Conservation (phyloP, 2,329 filamentous ascomycete species). For the Xylariomycetidae sp. region DNA sequence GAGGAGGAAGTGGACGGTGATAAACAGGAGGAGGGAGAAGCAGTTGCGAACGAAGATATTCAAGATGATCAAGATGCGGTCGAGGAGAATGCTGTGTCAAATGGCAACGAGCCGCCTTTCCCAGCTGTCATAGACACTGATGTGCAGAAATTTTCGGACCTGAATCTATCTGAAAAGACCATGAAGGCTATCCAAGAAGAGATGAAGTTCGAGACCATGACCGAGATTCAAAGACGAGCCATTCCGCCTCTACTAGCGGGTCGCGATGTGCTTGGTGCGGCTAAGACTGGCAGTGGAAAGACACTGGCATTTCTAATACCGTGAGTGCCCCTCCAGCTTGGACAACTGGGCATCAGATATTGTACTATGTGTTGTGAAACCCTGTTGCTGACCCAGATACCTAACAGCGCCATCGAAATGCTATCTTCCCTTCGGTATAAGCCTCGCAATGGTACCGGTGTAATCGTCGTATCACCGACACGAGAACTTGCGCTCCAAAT, state of each 20-base stretch:
- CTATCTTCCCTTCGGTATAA: constrained; percentile 87
- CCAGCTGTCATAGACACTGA: constrained; percentile 53
- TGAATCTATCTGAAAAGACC: constrained; percentile 83
- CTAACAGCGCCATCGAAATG: constrained; percentile 90
- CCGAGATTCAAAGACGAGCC: constrained; percentile 82
- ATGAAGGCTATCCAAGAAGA: constrained; percentile 74
- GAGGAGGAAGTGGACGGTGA: constrained; percentile 8
- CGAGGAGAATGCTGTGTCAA: constrained; percentile 24
- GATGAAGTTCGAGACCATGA: constrained; percentile 96
- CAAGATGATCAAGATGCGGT: constrained; percentile 21
- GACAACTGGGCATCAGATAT: too few species aligned
- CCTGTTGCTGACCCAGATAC: too few species aligned
- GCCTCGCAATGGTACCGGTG: constrained; percentile 82
- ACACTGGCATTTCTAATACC: constrained; percentile 93
- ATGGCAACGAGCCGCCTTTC: constrained; percentile 43
- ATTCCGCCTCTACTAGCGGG: constrained; percentile 88
- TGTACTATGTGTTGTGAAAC: too few species aligned
- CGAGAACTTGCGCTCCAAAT: constrained; percentile 93
- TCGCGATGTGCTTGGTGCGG: constrained; percentile 87
- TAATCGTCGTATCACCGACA: constrained; percentile 88
- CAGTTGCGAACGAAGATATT: constrained; percentile 12
- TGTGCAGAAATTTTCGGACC: constrained; percentile 69
- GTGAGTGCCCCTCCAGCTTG: too few species aligned
- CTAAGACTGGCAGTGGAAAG: constrained; percentile 91
- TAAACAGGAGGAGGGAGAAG: constrained; percentile 14